Evolutionary conservation across 805 yeast genomes (phyloP).

Genomic region (Candida pseudoglaebosa): DNA sequence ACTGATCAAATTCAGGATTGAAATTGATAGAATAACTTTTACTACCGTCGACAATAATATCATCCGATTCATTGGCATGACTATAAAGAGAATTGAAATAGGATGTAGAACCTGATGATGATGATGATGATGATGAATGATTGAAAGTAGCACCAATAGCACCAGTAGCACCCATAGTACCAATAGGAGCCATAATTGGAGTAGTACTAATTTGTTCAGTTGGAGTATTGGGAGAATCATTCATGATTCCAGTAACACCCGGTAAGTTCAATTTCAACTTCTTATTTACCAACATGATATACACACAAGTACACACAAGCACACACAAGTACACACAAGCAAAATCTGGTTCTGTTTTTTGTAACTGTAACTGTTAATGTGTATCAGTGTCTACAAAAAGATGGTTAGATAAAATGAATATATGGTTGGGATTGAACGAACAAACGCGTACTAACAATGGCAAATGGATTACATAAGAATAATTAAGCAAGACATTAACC

Average conservation of each 20-base stretch:
- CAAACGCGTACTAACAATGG: too few relatives aligned
- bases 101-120: not conserved
- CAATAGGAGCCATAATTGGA: slow-evolving; percentile 35
- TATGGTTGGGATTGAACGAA: too few relatives aligned
- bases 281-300: slow-evolving; percentile 24
- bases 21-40: slow-evolving; percentile 32
- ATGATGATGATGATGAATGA: slow-evolving; percentile 2
- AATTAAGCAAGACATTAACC: too few relatives aligned
- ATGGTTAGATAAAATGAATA: too few relatives aligned
- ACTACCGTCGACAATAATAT: slow-evolving; percentile 38
- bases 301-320: too few relatives aligned
- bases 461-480: too few relatives aligned
- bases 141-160: too few relatives aligned
- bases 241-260: slow-evolving; percentile 25
- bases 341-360: too few relatives aligned
- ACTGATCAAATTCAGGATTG: slow-evolving; percentile 33
- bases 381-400: too few relatives aligned
- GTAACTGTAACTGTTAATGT: too few relatives aligned
- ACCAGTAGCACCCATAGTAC: too few relatives aligned
- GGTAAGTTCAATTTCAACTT: slow-evolving; percentile 30
- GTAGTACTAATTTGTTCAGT: slow-evolving; percentile 40
- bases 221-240: slow-evolving; percentile 40
- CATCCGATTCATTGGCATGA: slow-evolving; percentile 39
- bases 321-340: too few relatives aligned
- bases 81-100: slow-evolving; percentile 19